These are phyloP conservation scores for Auxenochlorella pyrenoidosa DNA, from an alignment of 139 green algal genomes.

Conservation along the genomic window DNA sequence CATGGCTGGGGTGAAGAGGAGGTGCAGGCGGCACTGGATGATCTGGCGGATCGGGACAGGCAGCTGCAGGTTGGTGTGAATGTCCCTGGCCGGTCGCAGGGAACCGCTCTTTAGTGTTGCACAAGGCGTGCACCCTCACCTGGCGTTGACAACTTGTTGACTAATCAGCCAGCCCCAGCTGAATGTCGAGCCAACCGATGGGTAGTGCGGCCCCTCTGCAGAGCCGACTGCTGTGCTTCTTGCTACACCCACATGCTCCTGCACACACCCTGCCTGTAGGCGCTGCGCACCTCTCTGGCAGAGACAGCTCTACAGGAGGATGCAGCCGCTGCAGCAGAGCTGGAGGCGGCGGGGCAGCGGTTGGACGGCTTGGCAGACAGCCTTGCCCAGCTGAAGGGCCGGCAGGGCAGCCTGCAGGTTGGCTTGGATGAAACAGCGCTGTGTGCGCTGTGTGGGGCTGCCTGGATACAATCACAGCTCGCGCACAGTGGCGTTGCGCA, in stretches of 20 bases:
- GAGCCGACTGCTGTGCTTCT: too few relatives aligned
- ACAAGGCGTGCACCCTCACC: too few relatives aligned
- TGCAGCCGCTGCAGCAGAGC: neutral
- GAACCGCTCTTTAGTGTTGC: too few relatives aligned
- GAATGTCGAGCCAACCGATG: too few relatives aligned
- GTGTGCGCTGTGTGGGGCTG: neutral
- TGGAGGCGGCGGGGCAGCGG: neutral
- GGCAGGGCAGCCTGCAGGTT: conserved; percentile 27
- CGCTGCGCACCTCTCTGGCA: neutral
- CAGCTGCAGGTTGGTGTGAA: conserved; percentile 27
- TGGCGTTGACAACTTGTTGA: too few relatives aligned
- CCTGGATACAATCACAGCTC: neutral
- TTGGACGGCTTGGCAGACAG: conserved; percentile 10
- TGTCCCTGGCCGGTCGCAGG: too few relatives aligned
- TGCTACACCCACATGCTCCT: too few relatives aligned
- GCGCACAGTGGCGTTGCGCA: neutral
- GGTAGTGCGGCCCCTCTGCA: too few relatives aligned
- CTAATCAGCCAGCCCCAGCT: too few relatives aligned
- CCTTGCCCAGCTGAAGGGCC: conserved; percentile 6
- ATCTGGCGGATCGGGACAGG: neutral
- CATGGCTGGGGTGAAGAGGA: conserved; percentile 10
- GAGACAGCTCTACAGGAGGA: neutral
- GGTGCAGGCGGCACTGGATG: conserved; percentile 30
- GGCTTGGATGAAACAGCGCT: neutral
- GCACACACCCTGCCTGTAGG: neutral